Conservation (phyloP, 1,284 basidiomycete species). For the Moesziomyces antarcticus region DNA sequence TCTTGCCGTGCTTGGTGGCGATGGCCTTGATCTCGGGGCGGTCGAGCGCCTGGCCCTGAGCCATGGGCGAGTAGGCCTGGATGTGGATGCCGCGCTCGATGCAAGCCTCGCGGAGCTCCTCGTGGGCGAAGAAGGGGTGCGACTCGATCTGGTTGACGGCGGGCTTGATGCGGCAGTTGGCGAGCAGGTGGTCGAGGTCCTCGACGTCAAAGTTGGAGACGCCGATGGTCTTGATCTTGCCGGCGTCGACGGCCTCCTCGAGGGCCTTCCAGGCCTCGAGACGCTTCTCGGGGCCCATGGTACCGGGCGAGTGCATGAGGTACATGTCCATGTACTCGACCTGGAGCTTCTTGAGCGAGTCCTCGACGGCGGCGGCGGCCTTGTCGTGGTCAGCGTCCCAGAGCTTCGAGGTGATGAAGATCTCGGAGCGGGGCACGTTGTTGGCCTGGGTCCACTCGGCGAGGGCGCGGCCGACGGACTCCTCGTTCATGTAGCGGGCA, state of each 20-base stretch:
- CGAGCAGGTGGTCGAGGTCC: conserved; percentile 64
- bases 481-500: conserved; percentile 66
- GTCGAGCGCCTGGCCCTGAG: conserved; percentile 65
- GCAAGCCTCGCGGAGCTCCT: conserved; percentile 64
- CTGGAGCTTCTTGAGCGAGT: conserved; percentile 66
- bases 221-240: conserved; percentile 66
- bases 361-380: conserved; percentile 62
- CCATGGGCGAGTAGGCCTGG: conserved; percentile 67
- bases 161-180: conserved; percentile 64
- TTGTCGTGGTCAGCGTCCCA: conserved; percentile 66
- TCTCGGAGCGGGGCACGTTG: conserved; percentile 64
- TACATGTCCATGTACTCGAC: conserved; percentile 66
- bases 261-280: conserved; percentile 65
- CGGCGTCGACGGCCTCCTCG: conserved; percentile 65
- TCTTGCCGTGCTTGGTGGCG: conserved; percentile 65
- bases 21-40: conserved; percentile 64
- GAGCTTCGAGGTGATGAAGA: conserved; percentile 68
- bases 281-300: conserved; percentile 61
- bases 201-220: conserved; percentile 67
- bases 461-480: conserved; percentile 66
- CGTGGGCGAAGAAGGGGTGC: conserved; percentile 67
- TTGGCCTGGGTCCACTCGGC: conserved; percentile 58
- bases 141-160: conserved; percentile 67
- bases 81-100: conserved; percentile 64
- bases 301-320: conserved; percentile 66